phyloP scores from a whole-genome alignment of 352 stramenopile species.

The Phytophthora pluvialis region DNA sequence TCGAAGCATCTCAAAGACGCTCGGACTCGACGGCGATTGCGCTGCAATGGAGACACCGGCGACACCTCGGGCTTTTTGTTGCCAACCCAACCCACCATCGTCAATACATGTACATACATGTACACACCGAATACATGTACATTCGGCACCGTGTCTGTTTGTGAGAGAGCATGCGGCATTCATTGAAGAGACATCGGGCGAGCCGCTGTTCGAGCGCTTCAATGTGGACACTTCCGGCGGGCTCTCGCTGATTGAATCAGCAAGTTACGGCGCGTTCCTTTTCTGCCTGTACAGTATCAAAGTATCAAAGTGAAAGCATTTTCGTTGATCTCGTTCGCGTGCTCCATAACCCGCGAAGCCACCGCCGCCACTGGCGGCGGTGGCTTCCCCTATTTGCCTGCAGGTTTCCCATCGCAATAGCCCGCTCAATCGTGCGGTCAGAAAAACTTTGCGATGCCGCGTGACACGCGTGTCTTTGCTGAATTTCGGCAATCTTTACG shows the following conservation, averaged over 20 bases:
- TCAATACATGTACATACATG: no score
- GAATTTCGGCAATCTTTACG: constrained; percentile 15
- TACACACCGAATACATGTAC: constrained; percentile 19
- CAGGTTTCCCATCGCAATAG: constrained; percentile 15
- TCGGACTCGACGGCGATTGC: constrained; percentile 8
- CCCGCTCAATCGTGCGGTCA: constrained; percentile 14
- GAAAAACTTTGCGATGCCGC: constrained; percentile 23
- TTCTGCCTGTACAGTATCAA: no score
- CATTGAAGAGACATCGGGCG: constrained; percentile 10
- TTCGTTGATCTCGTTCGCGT: constrained; percentile 25
- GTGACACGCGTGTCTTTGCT: constrained; percentile 26
- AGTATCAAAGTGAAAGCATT: neutral
- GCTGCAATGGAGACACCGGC: neutral
- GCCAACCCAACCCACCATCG: no score
- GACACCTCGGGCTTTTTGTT: no score
- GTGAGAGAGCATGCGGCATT: neutral
- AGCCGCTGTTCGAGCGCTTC: constrained; percentile 14
- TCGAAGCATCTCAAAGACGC: constrained; percentile 20
- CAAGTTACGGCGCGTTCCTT: neutral
- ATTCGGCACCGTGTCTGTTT: constrained; percentile 7
- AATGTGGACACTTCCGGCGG: constrained; percentile 17
- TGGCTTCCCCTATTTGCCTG: constrained; percentile 1
- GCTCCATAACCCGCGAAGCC: constrained; percentile 8
- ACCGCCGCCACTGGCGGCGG: neutral
- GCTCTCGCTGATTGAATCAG: neutral